These are phyloP conservation scores for Paecilomyces sp. DNA, from an alignment of 2,329 filamentous ascomycete genomes.

Conservation along the genomic window DNA sequence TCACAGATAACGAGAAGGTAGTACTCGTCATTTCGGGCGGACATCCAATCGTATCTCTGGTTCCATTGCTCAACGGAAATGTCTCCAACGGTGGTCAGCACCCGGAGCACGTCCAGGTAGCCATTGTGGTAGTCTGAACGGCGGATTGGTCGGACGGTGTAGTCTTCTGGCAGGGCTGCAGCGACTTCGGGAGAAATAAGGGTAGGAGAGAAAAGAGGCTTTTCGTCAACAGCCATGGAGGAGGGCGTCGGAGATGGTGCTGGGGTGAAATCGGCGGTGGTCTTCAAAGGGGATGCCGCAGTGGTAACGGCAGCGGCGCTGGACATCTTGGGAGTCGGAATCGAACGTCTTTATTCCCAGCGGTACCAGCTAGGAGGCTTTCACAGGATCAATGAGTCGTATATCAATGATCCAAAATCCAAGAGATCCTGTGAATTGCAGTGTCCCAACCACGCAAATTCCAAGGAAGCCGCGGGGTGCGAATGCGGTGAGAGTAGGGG, in stretches of 20 bases:
- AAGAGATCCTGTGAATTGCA: not conserved
- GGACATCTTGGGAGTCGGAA: constrained; percentile 9
- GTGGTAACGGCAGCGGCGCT: constrained; percentile 7
- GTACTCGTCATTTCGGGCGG: constrained; percentile 66
- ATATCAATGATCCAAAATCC: too few species aligned
- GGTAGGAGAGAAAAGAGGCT: constrained; percentile 65
- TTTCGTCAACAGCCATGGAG: constrained; percentile 28
- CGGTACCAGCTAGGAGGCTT: not conserved
- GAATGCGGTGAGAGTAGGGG: not conserved
- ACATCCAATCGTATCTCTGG: constrained; percentile 76
- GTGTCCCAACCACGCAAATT: too few species aligned
- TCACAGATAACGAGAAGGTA: constrained; percentile 84
- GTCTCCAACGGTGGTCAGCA: constrained; percentile 88
- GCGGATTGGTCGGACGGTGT: constrained; percentile 73
- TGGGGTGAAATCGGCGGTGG: constrained; percentile 17
- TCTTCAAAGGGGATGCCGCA: constrained; percentile 13
- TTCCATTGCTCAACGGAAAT: constrained; percentile 68
- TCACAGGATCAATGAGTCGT: too few species aligned
- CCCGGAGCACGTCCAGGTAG: constrained; percentile 84
- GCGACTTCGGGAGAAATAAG: constrained; percentile 73
- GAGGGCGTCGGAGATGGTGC: constrained; percentile 13
- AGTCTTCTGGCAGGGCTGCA: constrained; percentile 67
- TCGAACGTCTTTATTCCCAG: not conserved
- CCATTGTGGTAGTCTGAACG: constrained; percentile 70
- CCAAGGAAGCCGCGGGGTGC: not conserved